Evolutionary conservation across 2,329 filamentous ascomycete genomes (phyloP), one percentile per base, ranked within the genome.

Genomic region (Diaporthe sp.): DNA sequence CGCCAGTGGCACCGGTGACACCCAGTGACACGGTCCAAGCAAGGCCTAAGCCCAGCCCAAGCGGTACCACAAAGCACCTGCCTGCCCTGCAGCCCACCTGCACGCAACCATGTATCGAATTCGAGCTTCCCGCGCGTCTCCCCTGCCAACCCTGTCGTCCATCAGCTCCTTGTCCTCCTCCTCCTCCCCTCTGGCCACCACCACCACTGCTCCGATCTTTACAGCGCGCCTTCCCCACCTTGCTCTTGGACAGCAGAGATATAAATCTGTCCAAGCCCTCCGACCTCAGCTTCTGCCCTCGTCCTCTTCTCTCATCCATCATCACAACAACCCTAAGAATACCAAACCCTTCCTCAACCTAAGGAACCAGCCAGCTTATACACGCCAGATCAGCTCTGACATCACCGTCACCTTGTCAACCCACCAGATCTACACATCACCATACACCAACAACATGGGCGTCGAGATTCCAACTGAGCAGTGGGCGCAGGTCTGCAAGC

Each of bases 401-500:
- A 31, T 65, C 49, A 58, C 70, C 25, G 34, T 17, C 61, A 67
- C 68, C 34, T 53, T 46, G 22, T 55, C 67, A 37, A 74, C 58
- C 42, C 71, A 65, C 37, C 19, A 75, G n/a, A 39, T 73, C 28
- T 68, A 75, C 42, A 72, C 55, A 8, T 55, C 53, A 49, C 65
- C 55, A 39, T 19, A 76, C 53, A 61, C 49, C 68, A 82, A 51
- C 74, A 89, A 89, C 87, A 81, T 87, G 73, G 76, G 82, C 71
- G 79, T 82, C 76, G 80, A 91, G 74, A 90, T 98, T 82, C 96
- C 96, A 76, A 91, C 89, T 70, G 92, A 92, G 85, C 96, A 98
- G 88, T 97, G 94, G 95, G 96, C 96, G 71, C 94, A 97, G 86
- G 94, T 98, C 80, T 89, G 97, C 80, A 94, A 98, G 86, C 91